These are phyloP conservation scores for Cicer pinnatifidum DNA, from an alignment of 306 rosid genomes.

Conservation along the genomic window DNA sequence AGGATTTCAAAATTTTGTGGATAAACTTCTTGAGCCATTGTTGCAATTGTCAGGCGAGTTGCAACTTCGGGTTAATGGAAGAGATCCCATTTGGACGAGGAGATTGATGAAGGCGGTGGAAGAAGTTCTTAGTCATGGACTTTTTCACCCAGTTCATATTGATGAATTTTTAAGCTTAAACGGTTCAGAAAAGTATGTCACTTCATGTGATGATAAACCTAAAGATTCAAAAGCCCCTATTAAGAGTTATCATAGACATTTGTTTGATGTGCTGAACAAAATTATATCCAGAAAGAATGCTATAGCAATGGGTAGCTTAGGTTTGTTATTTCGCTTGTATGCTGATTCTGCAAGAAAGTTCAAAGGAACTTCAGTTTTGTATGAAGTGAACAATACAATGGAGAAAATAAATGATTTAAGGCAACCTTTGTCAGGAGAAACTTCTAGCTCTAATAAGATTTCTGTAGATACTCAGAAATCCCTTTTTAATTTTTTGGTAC, in stretches of 20 bases:
- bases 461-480: constrained; percentile 64
- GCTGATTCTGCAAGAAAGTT: constrained; percentile 59
- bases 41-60: constrained; percentile 67
- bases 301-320: constrained; percentile 66
- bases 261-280: constrained; percentile 66
- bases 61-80: constrained; percentile 51
- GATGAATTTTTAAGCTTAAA: constrained; percentile 75
- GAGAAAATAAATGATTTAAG: constrained; percentile 45
- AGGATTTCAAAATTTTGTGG: constrained; percentile 71
- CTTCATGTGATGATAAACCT: constrained; percentile 52
- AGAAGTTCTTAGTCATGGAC: constrained; percentile 75
- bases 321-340: constrained; percentile 66
- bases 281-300: constrained; percentile 59
- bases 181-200: constrained; percentile 59
- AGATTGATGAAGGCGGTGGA: constrained; percentile 61
- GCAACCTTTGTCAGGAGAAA: constrained; percentile 48
- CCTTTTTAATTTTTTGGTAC: constrained; percentile 70
- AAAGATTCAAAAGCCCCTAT: constrained; percentile 55
- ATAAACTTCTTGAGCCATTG: constrained; percentile 81
- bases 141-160: constrained; percentile 76
- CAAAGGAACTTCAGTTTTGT: constrained; percentile 53
- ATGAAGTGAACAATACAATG: constrained; percentile 48
- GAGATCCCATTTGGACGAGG: constrained; percentile 51
- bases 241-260: constrained; percentile 82
- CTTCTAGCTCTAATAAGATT: constrained; percentile 47